Base-by-base conservation (phyloP, 768 basidiomycete species). In the Dentipellis sp. region DNA sequence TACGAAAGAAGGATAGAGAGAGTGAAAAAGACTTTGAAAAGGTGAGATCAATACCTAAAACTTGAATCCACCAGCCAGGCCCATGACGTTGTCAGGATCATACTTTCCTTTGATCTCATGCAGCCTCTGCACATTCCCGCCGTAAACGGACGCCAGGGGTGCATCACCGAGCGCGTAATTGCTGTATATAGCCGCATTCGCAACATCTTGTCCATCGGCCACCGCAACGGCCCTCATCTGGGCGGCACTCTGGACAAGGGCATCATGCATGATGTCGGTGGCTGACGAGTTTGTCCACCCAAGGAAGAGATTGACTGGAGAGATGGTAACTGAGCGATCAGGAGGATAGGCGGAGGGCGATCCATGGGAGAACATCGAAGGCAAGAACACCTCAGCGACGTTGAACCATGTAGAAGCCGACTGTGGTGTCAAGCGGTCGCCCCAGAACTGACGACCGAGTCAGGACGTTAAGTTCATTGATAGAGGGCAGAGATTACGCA, bases 11-110 rank as follows among this genome's bases (percentile, higher is more conserved):
- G 29, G 3, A 29, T 29, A 29, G 3, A 29, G 3, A 29, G 29
- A 3, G 29, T 6, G 29, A 29, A 6, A 29, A 29, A 3, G 29
- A 29, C 29, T 29, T 6, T 29, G 29, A 29, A 29, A 29, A 29
- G 29, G 29, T 29, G 29, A 29, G 3, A 6, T 29, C 29, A 6
- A 29, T 29, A 6, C n/a, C 6, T 19, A 53, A 1, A 53, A 39
- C 67, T 82, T 84, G 65, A 76, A 84, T 4, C 84, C 84, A 7
- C 83, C 84, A 23, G 83, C 75, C 21, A 84, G 75, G n/a, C 75
- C 77, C 82, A 86, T 86, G 48, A 84, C 74, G 61, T 80, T 75
- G 6, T 68, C 50, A 0, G 84, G 84, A 65, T 87, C 84, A 53
- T 79, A 71, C 14, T 48, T 51, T 52, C 57, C 62, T 63, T 78